Evolutionary conservation across 129 eudicot species (phyloP), one percentile per base, ranked within the genome.

Genomic region (Tanacetum coccineum): DNA sequence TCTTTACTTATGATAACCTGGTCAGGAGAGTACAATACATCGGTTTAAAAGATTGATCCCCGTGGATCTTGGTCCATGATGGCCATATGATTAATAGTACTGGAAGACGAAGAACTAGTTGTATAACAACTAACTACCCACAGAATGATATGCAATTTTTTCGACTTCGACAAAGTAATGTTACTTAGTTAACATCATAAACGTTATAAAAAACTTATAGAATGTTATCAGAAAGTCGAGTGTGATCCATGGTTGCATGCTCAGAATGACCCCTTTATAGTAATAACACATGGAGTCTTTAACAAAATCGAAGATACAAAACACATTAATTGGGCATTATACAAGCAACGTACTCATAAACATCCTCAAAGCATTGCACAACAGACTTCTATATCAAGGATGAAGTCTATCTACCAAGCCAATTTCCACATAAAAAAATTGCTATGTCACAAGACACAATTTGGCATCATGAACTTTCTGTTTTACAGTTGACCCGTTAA

Each of bases 81-180:
- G 40, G 40, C 40, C 40, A 0, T 36, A 6, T 36, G 42, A 36
- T 36, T 36, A 36, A 6, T 36, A 36, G 42, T 5, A 36, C 42
- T 36, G 2, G 42, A 36, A 36, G 42, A 7, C 9, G 9, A 36
- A 7, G 42, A 36, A 6, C 4, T 30, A 30, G 39, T 28, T 28
- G 36, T 28, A 4, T 28, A 28, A 28, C 36, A 28, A 28, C 36
- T 28, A 28, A 28, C 36, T 28, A 25, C 62, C 30, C 10, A 60
- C n/a, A 60, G 39, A 60, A 30, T 17, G 15, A 19, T 46, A 64
- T 20, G 69, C 69, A 6, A 64, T 45, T 40, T 19, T 12, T 60
- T 32, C 25, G 14, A 64, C 56, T 45, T 19, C 32, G 28, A 40
- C 20, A 46, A 26, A 46, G 42, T 64, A 46, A 6, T 48, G 39